Percentiles rank a stretch among this genome's conserved stretches.
These are phyloP conservation scores for Eucalyptus tenuipes DNA, from an alignment of 345 rosid genomes.

Conservation along the genomic window DNA sequence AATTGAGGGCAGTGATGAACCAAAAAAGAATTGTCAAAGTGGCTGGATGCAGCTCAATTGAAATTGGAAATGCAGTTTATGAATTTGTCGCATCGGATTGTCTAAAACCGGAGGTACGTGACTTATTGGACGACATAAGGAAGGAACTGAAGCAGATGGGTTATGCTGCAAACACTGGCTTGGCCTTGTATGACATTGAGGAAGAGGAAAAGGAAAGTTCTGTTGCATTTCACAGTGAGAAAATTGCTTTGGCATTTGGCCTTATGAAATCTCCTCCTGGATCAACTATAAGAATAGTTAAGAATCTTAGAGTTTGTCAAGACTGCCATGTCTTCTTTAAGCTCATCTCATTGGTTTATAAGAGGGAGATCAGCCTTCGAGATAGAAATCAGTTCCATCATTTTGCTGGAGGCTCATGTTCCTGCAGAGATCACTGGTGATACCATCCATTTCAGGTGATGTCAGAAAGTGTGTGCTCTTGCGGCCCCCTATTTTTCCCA, in stretches of 20 bases:
- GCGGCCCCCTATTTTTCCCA: not conserved
- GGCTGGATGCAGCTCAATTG: not conserved
- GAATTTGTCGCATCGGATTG: not conserved
- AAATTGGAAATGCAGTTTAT: not conserved
- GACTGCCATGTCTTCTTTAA: not conserved
- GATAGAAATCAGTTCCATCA: not conserved
- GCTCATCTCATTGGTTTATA: not conserved
- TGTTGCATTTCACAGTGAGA: not conserved
- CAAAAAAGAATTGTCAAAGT: not conserved
- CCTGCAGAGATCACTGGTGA: not conserved
- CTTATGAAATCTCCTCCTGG: not conserved
- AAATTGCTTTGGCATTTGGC: not conserved
- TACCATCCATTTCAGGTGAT: not conserved
- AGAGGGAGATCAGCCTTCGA: not conserved
- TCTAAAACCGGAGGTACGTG: not conserved
- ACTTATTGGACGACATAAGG: not conserved
- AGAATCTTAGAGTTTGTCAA: not conserved
- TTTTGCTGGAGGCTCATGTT: not conserved
- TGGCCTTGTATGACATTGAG: not conserved
- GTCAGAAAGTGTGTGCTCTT: not conserved
- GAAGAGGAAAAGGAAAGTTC: not conserved
- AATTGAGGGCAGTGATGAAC: not conserved
- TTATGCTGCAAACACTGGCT: not conserved
- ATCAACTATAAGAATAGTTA: not conserved
- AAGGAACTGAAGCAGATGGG: not conserved